Evolutionary conservation across 2,329 filamentous ascomycete species (phyloP), one percentile per base, ranked within the genome.

Genomic region (Macrophomina pseudophaseolina): DNA sequence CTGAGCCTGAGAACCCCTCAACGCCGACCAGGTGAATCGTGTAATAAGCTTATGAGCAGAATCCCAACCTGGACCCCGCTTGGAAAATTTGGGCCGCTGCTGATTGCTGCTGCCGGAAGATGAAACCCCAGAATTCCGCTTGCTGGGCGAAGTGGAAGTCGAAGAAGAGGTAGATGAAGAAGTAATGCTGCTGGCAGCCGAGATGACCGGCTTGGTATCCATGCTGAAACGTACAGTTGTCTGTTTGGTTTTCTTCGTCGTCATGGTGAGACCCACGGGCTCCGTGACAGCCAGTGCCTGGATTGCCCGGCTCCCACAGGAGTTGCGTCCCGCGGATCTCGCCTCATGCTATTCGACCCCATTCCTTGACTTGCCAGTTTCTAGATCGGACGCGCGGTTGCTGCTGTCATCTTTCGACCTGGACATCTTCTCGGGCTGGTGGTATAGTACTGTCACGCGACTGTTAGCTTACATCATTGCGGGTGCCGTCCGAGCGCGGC

Each of bases 301-400:
- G 65, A 38, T 56, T 54, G 49, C 48, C 65, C 38, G 48, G 65
- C 56, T 63, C n/a, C 38, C 49, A 56, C 32, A 35, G 52, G 58
- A 67, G 48, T 59, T 60, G 12, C 33, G 38, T 64, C 53, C 76
- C 72, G 88, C 94, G 73, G 74, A 72, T 76, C 77, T 76, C 77
- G 74, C 76, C 73, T 77, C 73, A 75, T 76, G 75, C 76, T 93
- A 99, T 90, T 97, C 94, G 87, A 98, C 97, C 80, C 94, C 94
- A 82, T 99, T 93, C 82, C 98, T 92, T 79, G 91, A 89, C 86
- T 99, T 99, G 84, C 98, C 90, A 85, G 93, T 91, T 88, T 97
- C 94, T 91, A 99, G 89, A 32, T 62, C 58, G 58, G 58, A 62
- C 32, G 58, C 44, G 18, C 58, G 58, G 58, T 48, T 12, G 58